These are phyloP conservation scores for Inonotus hispidus DNA, from an alignment of 1,284 basidiomycete species.

Conservation along the genomic window DNA sequence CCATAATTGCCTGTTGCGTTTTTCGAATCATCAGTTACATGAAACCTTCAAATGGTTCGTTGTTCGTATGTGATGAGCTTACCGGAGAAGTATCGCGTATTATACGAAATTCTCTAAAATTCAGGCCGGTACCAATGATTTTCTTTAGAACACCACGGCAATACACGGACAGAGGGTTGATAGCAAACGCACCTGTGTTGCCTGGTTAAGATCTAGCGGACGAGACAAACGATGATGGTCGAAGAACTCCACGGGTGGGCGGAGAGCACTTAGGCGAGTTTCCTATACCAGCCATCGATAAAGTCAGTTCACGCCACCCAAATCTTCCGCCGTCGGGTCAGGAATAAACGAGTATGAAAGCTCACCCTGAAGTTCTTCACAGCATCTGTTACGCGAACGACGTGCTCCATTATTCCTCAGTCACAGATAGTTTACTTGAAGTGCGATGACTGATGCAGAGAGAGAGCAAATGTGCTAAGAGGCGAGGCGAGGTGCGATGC, in stretches of 20 bases:
- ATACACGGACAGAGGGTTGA: not conserved
- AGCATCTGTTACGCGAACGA: conserved; percentile 57
- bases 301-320: not conserved
- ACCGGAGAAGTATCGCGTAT: conserved; percentile 90
- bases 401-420: conserved; percentile 43
- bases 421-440: not conserved
- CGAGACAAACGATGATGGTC: conserved; percentile 85
- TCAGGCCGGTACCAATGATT: conserved; percentile 1
- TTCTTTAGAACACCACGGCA: not conserved
- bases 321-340: too few relatives aligned
- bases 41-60: not conserved
- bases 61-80: conserved; percentile 16
- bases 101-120: conserved; percentile 84
- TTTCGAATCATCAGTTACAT: not conserved
- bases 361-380: conserved; percentile 70
- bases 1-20: conserved; percentile 72
- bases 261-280: conserved; percentile 77
- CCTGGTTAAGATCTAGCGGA: conserved; percentile 68
- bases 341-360: conserved; percentile 16
- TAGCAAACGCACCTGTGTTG: conserved; percentile 51
- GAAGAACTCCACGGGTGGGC: conserved; percentile 81
- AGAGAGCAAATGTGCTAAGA: conserved; percentile 8
- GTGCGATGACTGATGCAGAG: conserved; percentile 11
- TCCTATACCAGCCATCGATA: conserved; percentile 42
- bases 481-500: too few relatives aligned